Base-by-base conservation (phyloP, 2,329 filamentous ascomycete genomes). In the Calonectria hawksworthii region DNA sequence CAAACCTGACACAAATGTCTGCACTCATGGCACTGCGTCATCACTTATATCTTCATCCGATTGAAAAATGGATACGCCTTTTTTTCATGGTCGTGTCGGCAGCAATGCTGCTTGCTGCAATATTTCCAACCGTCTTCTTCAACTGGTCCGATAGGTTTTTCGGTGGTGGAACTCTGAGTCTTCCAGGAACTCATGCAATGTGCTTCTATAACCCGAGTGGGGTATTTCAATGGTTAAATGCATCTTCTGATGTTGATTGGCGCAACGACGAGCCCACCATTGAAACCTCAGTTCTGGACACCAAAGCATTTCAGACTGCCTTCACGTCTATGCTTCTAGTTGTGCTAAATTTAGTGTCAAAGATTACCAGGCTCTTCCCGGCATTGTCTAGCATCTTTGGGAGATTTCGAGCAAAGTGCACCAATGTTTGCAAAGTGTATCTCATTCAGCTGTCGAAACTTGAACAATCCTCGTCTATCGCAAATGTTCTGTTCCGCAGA, bases 101-200 rank as follows among this genome's bases (percentile, higher is more conserved):
- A 1, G 26, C 64, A 1, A 16, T 75, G 1, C 59, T 75, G 7
- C 4, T 73, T 10, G 38, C 50, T 3, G 50, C 74, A 0, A 14
- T 73, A 21, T 61, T 26, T 3, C 74, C 74, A 11, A 68, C 70
- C 0, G 7, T 44, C 16, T 70, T 63, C n/a, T 70, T 75, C 28
- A 30, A 67, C 21, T 69, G n/a, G n/a, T n/a, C n/a, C n/a, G n/a
- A n/a, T n/a, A n/a, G n/a, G n/a, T n/a, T n/a, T n/a, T n/a, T n/a
- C n/a, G n/a, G n/a, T n/a, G n/a, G n/a, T n/a, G n/a, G n/a, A n/a
- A n/a, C n/a, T n/a, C n/a, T n/a, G n/a, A n/a, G n/a, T n/a, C n/a
- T n/a, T n/a, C n/a, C n/a, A 1, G 44, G 28, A 4, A 52, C 51
- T 1, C 13, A 26, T 2, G 54, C 41, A 9, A 51, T 61, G 8